phyloP scores from a whole-genome alignment of 768 basidiomycete species.

The Symmetrospora coprosmae region DNA sequence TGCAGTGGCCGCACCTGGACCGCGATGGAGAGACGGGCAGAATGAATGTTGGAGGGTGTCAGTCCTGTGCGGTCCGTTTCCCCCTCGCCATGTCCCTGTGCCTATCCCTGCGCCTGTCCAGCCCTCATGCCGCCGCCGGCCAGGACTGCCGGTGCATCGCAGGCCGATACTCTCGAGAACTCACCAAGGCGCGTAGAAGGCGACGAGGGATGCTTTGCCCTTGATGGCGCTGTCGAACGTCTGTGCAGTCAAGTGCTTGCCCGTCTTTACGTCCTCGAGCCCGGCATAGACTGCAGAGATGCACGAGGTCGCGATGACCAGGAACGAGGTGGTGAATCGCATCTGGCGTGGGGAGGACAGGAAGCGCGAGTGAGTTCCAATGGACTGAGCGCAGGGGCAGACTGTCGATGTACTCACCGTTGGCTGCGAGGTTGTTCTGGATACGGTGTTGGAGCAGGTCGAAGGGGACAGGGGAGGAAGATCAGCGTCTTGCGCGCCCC shows the following conservation, averaged over 20 bases:
- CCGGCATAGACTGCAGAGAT: conserved; percentile 24
- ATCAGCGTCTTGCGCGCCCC: too few species aligned
- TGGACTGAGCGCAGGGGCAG: too few species aligned
- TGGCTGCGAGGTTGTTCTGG: too few species aligned
- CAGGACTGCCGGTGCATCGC: background rate
- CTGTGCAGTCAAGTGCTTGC: conserved; percentile 44
- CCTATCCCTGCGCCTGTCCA: background rate
- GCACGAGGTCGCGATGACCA: background rate
- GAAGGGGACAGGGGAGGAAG: too few species aligned
- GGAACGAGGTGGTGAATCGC: conserved; percentile 3
- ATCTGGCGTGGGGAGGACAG: background rate
- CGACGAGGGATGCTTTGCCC: conserved; percentile 38
- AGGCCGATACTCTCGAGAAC: background rate
- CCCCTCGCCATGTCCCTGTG: background rate
- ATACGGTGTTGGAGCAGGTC: too few species aligned
- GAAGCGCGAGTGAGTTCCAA: too few species aligned
- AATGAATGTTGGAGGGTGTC: background rate
- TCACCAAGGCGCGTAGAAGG: conserved; percentile 43
- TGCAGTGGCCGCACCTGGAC: conserved; percentile 91
- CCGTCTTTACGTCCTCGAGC: conserved; percentile 30
- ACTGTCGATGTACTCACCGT: too few species aligned
- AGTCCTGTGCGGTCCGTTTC: background rate
- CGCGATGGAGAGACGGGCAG: conserved; percentile 12
- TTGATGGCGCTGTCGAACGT: conserved; percentile 39
- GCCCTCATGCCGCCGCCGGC: background rate